Percentiles rank a stretch among this genome's conserved stretches.
Evolutionary conservation across 164 flowering plant genomes (phyloP).

Genomic region (Cinnamomum chago): DNA sequence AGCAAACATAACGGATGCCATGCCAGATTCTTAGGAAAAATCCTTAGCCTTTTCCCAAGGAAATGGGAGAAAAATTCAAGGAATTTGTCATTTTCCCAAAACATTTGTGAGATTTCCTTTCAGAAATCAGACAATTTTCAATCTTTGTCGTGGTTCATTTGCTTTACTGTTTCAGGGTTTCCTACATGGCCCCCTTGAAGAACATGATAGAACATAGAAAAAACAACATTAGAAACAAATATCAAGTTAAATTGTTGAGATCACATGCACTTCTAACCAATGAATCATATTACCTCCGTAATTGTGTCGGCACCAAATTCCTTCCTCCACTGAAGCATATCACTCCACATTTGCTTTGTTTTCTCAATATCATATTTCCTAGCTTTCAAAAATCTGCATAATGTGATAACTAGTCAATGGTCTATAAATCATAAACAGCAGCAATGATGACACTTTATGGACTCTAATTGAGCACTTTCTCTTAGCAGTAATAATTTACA

Average conservation of each 20-base stretch:
- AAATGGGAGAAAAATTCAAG: no score
- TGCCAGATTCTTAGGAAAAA: no score
- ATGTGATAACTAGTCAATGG: neutral
- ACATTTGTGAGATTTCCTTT: no score
- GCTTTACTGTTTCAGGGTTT: no score
- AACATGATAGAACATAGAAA: neutral
- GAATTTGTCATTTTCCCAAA: no score
- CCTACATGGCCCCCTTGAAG: neutral
- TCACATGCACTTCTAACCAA: neutral
- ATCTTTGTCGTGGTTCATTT: no score
- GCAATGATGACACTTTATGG: neutral
- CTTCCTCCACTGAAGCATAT: conserved; percentile 91
- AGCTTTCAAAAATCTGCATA: conserved; percentile 73
- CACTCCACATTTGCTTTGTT: conserved; percentile 91
- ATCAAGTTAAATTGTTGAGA: neutral
- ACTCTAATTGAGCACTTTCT: no score
- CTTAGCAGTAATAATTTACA: no score
- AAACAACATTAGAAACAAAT: neutral
- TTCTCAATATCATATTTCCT: conserved; percentile 87
- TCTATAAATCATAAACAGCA: neutral
- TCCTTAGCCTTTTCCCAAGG: no score
- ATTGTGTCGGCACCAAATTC: conserved; percentile 76
- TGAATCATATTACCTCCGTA: conserved; percentile 50
- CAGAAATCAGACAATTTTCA: no score
- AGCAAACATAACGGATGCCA: no score